Evolutionary conservation across 2,329 filamentous ascomycete genomes (phyloP), one percentile per base, ranked within the genome.

Genomic region (Botrytis porri): DNA sequence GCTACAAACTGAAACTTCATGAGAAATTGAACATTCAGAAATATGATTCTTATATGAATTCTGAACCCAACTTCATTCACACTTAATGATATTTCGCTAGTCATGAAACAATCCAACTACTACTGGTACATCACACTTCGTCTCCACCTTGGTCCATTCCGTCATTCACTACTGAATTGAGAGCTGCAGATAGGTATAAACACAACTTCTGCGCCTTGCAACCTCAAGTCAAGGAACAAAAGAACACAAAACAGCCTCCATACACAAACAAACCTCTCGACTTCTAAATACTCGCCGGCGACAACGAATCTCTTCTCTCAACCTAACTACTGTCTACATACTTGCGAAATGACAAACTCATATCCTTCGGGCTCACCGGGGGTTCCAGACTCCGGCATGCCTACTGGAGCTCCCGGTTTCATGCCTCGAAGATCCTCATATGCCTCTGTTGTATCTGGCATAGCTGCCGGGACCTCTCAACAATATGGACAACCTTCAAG

Each of bases 381-480:
- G 32, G 75, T 77, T 75, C 77, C 77, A 77, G 77, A 80, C 69
- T 76, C 76, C 37, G 77, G 75, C 75, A 81, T 81, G 79, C 79
- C 80, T 61, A 79, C 80, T 77, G 80, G 80, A 73, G 76, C 80
- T 75, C 77, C 79, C 59, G 77, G 83, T 71, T 81, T 83, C 64
- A 79, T 82, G 75, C 83, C 83, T 77, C 85, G 87, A 79, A 84
- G 88, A 76, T 87, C 86, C 60, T 90, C 89, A 69, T 90, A 90
- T 82, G 88, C 88, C 77, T 89, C 88, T 39, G 87, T 90, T 73
- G 85, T 88, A 73, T 86, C 87, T 70, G 88, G 87, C 66, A 84
- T 84, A 76, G 81, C 83, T 77, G 64, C 75, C 71, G 75, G 75
- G 51, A 73, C 67, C 43, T 74, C 75, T 59, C 76, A 78, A 54